A percentile compares a stretch with the other conserved stretches of the same genome.
These are phyloP conservation scores for Lichenothelia convexa DNA, from an alignment of 495 filamentous ascomycete genomes.

Conservation along the genomic window DNA sequence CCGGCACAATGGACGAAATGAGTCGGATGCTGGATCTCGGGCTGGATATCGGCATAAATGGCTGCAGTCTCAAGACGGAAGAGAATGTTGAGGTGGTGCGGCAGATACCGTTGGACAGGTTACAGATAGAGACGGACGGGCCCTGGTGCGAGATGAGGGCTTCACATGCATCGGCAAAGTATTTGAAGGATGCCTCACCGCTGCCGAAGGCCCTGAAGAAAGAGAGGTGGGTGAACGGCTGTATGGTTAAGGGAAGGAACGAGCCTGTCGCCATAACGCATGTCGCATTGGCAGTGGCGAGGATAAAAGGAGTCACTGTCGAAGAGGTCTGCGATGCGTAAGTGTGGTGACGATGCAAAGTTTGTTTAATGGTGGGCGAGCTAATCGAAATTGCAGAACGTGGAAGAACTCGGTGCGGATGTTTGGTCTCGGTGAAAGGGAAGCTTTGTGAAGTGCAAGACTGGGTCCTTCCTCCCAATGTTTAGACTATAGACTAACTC, in stretches of 20 bases:
- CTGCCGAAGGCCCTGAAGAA: conserved; percentile 53
- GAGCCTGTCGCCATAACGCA: conserved; percentile 69
- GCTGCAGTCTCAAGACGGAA: conserved; percentile 80
- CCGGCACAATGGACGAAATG: conserved; percentile 72
- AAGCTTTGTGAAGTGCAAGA: too few relatives aligned
- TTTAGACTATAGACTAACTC: too few relatives aligned
- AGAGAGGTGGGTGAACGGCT: conserved; percentile 71
- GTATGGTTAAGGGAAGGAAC: conserved; percentile 81
- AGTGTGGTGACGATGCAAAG: conserved; percentile 14
- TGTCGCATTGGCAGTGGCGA: conserved; percentile 74
- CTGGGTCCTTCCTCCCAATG: too few relatives aligned
- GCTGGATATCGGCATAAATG: conserved; percentile 73
- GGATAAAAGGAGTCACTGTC: conserved; percentile 56
- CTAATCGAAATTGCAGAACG: conserved; percentile 26
- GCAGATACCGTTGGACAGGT: conserved; percentile 47
- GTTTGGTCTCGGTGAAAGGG: conserved; percentile 56
- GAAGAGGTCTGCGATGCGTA: conserved; percentile 73
- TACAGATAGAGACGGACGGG: conserved; percentile 90
- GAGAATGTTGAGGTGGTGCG: conserved; percentile 71
- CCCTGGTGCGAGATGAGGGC: conserved; percentile 67
- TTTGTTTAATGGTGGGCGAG: conserved; percentile 7
- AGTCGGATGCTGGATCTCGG: conserved; percentile 51
- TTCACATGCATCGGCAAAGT: conserved; percentile 42
- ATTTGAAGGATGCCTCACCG: conserved; percentile 24
- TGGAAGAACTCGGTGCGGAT: conserved; percentile 71